phyloP scores from a whole-genome alignment of 2,329 filamentous ascomycete genomes.

The Colletotrichum cordylinicola region DNA sequence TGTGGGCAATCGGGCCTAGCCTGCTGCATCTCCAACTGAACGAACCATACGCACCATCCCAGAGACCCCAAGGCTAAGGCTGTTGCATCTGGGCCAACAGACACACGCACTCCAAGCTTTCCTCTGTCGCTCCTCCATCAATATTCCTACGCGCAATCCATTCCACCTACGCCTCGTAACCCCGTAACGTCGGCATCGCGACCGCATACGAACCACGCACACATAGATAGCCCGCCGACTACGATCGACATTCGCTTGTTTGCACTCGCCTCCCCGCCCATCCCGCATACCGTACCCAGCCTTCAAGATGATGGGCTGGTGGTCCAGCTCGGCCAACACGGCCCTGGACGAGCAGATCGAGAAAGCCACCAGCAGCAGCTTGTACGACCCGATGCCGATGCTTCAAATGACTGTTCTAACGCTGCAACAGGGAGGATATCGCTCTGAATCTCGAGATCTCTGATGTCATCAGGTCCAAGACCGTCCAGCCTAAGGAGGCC shows the following conservation, averaged over 20 bases:
- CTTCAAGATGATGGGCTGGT: constrained; percentile 82
- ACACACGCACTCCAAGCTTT: constrained; percentile 3
- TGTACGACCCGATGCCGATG: constrained; percentile 62
- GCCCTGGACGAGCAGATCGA: constrained; percentile 98
- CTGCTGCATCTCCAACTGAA: constrained; percentile 15
- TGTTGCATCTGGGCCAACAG: constrained; percentile 4
- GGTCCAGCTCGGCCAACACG: constrained; percentile 90
- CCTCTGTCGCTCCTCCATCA: constrained; percentile 7
- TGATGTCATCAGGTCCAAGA: constrained; percentile 96
- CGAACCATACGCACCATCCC: not conserved
- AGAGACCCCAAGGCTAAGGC: not conserved
- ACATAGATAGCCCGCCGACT: not conserved
- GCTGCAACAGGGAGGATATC: constrained; percentile 80
- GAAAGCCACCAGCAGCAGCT: constrained; percentile 89
- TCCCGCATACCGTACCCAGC: not conserved
- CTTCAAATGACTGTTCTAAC: constrained; percentile 26
- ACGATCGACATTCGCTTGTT: not conserved
- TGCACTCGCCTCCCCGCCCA: constrained; percentile 2
- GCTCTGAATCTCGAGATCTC: constrained; percentile 97
- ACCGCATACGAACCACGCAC: not conserved
- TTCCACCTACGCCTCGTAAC: not conserved
- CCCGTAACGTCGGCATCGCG: not conserved
- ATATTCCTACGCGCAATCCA: constrained; percentile 12
- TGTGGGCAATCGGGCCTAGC: not conserved
- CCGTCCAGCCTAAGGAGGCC: constrained; percentile 94